These are phyloP conservation scores for Epichloe baconii DNA, from an alignment of 2,329 filamentous ascomycete species.

Conservation along the genomic window DNA sequence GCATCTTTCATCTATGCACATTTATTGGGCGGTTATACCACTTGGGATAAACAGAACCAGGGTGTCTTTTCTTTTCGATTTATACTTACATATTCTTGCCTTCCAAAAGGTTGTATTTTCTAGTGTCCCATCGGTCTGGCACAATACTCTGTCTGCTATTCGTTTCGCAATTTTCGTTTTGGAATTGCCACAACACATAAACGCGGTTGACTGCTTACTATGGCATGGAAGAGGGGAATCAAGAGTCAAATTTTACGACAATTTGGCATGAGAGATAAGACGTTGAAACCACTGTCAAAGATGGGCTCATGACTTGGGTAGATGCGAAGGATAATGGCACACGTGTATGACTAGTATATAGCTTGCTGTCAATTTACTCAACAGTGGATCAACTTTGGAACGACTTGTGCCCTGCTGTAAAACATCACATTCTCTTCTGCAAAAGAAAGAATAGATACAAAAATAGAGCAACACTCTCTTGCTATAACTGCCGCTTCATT, in stretches of 20 bases:
- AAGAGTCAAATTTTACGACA: background rate
- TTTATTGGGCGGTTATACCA: constrained; percentile 17
- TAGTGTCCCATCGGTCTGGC: no score
- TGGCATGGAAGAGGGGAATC: background rate
- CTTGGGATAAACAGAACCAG: constrained; percentile 17
- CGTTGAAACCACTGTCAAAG: background rate
- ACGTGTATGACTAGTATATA: background rate
- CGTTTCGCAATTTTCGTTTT: no score
- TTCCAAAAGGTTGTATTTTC: no score
- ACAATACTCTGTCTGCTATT: no score
- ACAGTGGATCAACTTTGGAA: background rate
- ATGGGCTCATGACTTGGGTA: background rate
- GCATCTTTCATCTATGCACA: constrained; percentile 2
- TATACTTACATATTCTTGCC: background rate
- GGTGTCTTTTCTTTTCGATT: constrained; percentile 1
- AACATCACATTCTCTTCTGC: no score
- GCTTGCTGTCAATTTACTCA: background rate
- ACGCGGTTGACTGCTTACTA: background rate
- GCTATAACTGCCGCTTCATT: no score
- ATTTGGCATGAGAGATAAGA: background rate
- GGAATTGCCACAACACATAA: no score
- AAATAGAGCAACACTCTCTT: no score
- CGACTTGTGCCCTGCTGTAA: no score
- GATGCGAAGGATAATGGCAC: background rate
- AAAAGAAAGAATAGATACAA: no score